Conservation (phyloP, 495 filamentous ascomycete genomes). For the Cladorrhinum samala region DNA sequence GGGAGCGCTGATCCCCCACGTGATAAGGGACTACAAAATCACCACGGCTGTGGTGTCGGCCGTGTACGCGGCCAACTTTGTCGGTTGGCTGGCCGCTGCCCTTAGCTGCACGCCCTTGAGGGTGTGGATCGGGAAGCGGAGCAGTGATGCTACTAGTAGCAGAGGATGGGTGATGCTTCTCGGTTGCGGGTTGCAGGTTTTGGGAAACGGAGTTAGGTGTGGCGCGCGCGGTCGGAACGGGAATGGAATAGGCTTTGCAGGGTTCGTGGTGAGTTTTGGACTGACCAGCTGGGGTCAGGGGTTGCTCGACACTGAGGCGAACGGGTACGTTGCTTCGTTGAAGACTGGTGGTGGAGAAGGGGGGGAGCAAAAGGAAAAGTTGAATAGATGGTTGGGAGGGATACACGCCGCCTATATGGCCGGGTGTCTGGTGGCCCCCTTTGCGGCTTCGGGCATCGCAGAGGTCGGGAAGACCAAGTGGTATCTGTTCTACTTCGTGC, state of each 20-base stretch:
- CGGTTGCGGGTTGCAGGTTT: too few relatives aligned
- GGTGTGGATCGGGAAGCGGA: too few relatives aligned
- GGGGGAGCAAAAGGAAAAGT: too few relatives aligned
- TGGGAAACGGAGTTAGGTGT: too few relatives aligned
- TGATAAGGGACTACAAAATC: slow-evolving; percentile 43
- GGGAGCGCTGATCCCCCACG: slow-evolving; percentile 49
- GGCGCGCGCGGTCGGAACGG: too few relatives aligned
- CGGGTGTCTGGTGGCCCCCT: slow-evolving; percentile 44
- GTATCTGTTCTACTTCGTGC: slow-evolving; percentile 41
- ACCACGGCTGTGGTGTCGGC: slow-evolving; percentile 44
- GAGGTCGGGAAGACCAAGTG: slow-evolving; percentile 21
- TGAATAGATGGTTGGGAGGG: slow-evolving; percentile 52
- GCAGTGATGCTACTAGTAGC: too few relatives aligned
- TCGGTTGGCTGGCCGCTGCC: background rate
- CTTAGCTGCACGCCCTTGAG: too few relatives aligned
- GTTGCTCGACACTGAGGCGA: slow-evolving; percentile 49
- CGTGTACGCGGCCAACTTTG: slow-evolving; percentile 39
- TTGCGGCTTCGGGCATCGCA: slow-evolving; percentile 46
- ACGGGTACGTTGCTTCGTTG: slow-evolving; percentile 40
- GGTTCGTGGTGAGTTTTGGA: slow-evolving; percentile 45
- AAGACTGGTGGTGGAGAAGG: slow-evolving; percentile 34
- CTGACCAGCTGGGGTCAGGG: slow-evolving; percentile 45
- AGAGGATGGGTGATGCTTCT: too few relatives aligned
- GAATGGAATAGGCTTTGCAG: too few relatives aligned
- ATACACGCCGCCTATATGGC: slow-evolving; percentile 52